These are phyloP conservation scores for Tuber calosporum DNA, from an alignment of 495 filamentous ascomycete genomes.

Conservation along the genomic window DNA sequence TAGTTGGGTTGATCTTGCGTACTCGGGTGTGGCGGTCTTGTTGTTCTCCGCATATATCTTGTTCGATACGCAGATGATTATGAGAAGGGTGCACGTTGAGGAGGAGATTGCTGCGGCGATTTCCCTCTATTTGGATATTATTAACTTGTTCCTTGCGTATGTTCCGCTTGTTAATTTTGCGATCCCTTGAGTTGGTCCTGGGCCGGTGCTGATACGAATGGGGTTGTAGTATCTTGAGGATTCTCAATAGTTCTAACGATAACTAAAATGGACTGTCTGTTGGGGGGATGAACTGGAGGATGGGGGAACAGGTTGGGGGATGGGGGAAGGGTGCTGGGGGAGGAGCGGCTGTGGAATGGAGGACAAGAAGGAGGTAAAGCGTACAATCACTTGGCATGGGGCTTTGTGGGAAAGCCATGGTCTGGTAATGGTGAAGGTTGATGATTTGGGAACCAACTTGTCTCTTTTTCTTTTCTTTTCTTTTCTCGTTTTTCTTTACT, in stretches of 20 bases:
- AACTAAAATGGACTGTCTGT: slow-evolving; percentile 21
- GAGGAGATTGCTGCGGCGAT: slow-evolving; percentile 98
- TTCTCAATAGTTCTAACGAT: slow-evolving; percentile 36
- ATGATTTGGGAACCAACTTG: not conserved
- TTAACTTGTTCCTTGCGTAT: slow-evolving; percentile 84
- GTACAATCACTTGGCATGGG: not conserved
- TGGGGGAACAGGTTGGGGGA: not conserved
- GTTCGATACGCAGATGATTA: slow-evolving; percentile 89
- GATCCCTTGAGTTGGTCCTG: not conserved
- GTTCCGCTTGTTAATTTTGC: slow-evolving; percentile 9
- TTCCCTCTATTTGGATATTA: slow-evolving; percentile 88
- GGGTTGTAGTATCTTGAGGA: slow-evolving; percentile 34
- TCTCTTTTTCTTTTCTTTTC: not conserved
- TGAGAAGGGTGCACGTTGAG: slow-evolving; percentile 93
- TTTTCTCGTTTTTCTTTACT: not conserved
- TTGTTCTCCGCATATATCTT: slow-evolving; percentile 92
- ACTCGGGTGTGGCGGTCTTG: slow-evolving; percentile 69
- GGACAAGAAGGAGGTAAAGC: not conserved
- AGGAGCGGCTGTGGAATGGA: not conserved
- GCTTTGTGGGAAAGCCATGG: not conserved
- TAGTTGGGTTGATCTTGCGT: slow-evolving; percentile 72
- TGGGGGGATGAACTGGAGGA: not conserved
- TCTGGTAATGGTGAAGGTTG: not conserved
- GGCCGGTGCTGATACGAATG: slow-evolving; percentile 11
- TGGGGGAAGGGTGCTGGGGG: not conserved